phyloP scores from a whole-genome alignment of 2,329 filamentous ascomycete genomes.

The Trichophyton rubrum region DNA sequence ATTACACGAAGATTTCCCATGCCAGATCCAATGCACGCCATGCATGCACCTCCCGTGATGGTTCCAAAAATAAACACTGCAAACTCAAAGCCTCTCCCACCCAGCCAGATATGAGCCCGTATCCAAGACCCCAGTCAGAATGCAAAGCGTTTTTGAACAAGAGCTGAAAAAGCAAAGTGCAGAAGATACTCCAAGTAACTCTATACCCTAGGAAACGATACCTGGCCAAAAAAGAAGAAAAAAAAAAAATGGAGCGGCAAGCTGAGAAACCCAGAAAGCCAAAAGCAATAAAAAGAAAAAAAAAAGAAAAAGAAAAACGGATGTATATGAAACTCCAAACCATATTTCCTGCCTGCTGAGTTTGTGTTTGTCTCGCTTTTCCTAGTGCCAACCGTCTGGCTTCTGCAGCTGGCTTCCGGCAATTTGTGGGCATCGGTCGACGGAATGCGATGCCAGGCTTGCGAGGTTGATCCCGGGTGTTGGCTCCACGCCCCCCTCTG shows the following conservation, averaged over 20 bases:
- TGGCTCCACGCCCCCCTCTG: not conserved
- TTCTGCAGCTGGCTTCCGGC: not conserved
- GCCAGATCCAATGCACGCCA: not conserved
- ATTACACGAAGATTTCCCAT: not conserved
- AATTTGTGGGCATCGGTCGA: not conserved
- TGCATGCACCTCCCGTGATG: not conserved
- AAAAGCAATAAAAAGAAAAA: not conserved
- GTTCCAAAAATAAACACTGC: conserved; percentile 1
- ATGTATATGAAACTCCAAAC: not conserved
- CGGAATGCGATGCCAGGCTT: not conserved
- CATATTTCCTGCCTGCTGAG: not conserved
- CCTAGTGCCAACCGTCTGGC: not conserved
- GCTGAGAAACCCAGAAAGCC: not conserved
- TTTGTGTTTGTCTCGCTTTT: not conserved
- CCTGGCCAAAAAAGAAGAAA: not conserved
- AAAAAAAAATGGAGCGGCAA: not conserved
- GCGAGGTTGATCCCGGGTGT: not conserved
- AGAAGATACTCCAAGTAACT: not conserved
- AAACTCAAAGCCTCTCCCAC: not conserved
- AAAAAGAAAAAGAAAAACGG: not conserved
- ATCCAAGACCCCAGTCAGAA: not conserved
- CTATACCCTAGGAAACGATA: conserved; percentile 11
- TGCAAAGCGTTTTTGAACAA: not conserved
- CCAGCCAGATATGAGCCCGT: not conserved
- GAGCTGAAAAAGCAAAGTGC: not conserved